phyloP scores from a whole-genome alignment of 1,139 yeast genomes.

The Spathaspora sp. region DNA sequence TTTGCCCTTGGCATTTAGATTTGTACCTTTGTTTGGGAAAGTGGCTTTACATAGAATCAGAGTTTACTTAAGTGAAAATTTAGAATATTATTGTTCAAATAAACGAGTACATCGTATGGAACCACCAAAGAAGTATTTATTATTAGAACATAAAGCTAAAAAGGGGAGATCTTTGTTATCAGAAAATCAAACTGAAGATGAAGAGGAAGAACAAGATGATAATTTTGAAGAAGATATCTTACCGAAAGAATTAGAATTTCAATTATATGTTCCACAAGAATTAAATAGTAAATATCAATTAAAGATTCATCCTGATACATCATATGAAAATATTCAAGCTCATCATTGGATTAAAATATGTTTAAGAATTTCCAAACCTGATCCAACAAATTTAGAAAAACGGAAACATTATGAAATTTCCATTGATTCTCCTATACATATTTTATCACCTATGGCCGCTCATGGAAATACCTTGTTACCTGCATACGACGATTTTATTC shows the following conservation, averaged over 20 bases:
- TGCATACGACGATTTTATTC: slow-evolving; percentile 41
- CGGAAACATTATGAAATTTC: slow-evolving; percentile 89
- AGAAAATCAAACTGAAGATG: slow-evolving; percentile 13
- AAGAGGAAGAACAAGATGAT: slow-evolving; percentile 17
- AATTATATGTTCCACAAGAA: slow-evolving; percentile 65
- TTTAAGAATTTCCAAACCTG: slow-evolving; percentile 66
- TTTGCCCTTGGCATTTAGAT: slow-evolving; percentile 78
- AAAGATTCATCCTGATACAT: slow-evolving; percentile 76
- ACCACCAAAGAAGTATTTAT: slow-evolving; percentile 75
- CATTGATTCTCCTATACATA: slow-evolving; percentile 87
- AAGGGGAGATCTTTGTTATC: slow-evolving; percentile 45
- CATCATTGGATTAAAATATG: slow-evolving; percentile 95
- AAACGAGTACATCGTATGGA: slow-evolving; percentile 90
- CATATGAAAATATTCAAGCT: slow-evolving; percentile 71
- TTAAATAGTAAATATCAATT: slow-evolving; percentile 28
- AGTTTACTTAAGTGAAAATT: slow-evolving; percentile 80
- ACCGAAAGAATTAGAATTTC: slow-evolving; percentile 75
- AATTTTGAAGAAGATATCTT: slow-evolving; percentile 39
- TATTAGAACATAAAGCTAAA: slow-evolving; percentile 76
- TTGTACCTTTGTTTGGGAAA: slow-evolving; percentile 80
- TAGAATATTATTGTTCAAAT: slow-evolving; percentile 84
- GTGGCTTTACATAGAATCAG: slow-evolving; percentile 84
- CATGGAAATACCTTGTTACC: slow-evolving; percentile 73
- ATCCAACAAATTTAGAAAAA: slow-evolving; percentile 55
- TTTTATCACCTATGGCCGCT: slow-evolving; percentile 63